Evolutionary conservation across 2,329 filamentous ascomycete genomes (phyloP), one percentile per base, ranked within the genome.

Genomic region (Helminthosporium solani): DNA sequence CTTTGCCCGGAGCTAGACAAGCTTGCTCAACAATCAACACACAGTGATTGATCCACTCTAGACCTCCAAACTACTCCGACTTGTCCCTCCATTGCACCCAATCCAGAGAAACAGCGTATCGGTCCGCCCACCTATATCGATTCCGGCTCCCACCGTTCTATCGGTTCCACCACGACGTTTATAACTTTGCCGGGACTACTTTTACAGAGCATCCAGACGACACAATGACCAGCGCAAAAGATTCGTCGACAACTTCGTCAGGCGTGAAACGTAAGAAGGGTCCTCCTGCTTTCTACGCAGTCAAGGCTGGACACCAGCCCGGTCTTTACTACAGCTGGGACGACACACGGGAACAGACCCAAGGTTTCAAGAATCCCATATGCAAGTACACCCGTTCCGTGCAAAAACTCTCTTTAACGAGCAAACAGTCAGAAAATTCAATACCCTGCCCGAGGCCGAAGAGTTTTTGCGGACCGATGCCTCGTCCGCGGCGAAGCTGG

Each of bases 341-440:
- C 34, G 83, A 86, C 51, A 85, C 81, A 58, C 71, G 84, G 51
- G 73, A 73, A 23, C 83, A 86, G 63, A 78, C 84, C 37, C 79
- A 75, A 40, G 83, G 83, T 18, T 82, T 77, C 58, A 79, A 83
- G 66, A 61, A 71, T 56, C 63, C 69, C 50, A 47, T 70, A 12
- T 68, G 70, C 72, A 47, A 34, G 69, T 64, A 16, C 18, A 15
- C 6, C 33, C 9, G 6, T 16, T 14, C 16, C 30, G 39, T 14
- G 25, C 12, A 23, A 15, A 7, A 12, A 3, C 20, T 7, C 23
- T 15, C 3, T 25, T 43, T 56, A 42, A 59, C 28, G 3, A 7
- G 4, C 15, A 20, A 33, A 20, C 50, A 94, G 89, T 87, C 75
- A 92, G 94, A 73, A 89, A 87, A 1, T 96, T 96, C 64, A 73